Percentiles rank a stretch among this genome's conserved stretches.
Evolutionary conservation across 129 eudicot species (phyloP).

Genomic region (Oenanthe sinensis): DNA sequence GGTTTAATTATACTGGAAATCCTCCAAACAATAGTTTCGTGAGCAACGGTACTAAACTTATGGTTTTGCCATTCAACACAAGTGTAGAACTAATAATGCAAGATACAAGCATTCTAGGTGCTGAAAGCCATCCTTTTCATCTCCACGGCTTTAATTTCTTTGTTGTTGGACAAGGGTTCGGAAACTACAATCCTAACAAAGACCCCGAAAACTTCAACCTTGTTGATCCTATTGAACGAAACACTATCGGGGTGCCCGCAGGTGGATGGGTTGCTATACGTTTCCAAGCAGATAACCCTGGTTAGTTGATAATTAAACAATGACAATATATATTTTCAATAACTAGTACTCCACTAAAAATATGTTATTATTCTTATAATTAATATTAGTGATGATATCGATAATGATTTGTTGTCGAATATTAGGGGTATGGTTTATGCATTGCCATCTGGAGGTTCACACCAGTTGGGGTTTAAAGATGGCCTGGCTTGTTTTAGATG

Average conservation of each 20-base stretch:
- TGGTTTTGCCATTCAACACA: constrained; percentile 1
- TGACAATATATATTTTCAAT: background rate
- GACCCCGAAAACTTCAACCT: background rate
- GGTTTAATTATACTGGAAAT: background rate
- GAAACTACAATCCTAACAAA: background rate
- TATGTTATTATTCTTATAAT: background rate
- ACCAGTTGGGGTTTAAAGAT: constrained; percentile 1
- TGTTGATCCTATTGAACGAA: background rate
- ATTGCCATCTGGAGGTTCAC: background rate
- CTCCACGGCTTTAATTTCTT: background rate
- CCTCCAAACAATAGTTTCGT: background rate
- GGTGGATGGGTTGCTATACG: constrained; percentile 2
- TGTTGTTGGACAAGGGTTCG: background rate
- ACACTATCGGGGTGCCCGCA: background rate
- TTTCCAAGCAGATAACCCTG: background rate
- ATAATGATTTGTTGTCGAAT: background rate
- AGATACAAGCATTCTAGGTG: constrained; percentile 1
- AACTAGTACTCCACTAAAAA: too few species aligned
- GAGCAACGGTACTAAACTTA: background rate
- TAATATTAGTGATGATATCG: background rate
- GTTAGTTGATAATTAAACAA: background rate
- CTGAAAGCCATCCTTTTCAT: background rate
- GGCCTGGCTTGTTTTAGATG: background rate
- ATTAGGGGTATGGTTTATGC: background rate
- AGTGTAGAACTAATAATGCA: background rate